Evolutionary conservation across 1,284 basidiomycete genomes (phyloP).

Genomic region (Vanrija sp.): DNA sequence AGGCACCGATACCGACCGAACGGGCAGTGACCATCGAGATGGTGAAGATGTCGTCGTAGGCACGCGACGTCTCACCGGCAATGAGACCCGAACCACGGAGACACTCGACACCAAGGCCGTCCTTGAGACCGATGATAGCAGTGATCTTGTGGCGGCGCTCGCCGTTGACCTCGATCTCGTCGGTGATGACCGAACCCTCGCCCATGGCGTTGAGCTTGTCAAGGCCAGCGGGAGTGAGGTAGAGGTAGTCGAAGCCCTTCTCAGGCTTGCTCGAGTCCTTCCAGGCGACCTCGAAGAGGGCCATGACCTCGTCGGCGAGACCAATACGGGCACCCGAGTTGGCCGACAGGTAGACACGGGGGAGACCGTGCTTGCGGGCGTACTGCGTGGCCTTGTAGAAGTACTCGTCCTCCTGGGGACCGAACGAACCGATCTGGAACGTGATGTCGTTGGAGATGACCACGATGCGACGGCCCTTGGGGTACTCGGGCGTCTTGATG

Average conservation of each 20-base stretch:
- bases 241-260: constrained; percentile 96
- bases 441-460: constrained; percentile 99
- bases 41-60: constrained; percentile 99
- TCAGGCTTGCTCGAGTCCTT: constrained; percentile 73
- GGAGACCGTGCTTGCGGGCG: constrained; percentile 80
- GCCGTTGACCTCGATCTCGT: constrained; percentile 79
- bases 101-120: constrained; percentile 97
- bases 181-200: constrained; percentile 70
- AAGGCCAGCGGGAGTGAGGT: constrained; percentile 81
- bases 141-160: constrained; percentile 90
- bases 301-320: constrained; percentile 85
- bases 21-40: constrained; percentile 98
- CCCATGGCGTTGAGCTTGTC: constrained; percentile 79
- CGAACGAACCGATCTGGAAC: constrained; percentile 97
- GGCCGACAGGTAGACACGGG: constrained; percentile 94
- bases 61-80: constrained; percentile 95
- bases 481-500: constrained; percentile 89
- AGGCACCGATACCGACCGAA: constrained; percentile 98
- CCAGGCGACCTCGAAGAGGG: constrained; percentile 90
- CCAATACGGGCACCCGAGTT: constrained; percentile 98
- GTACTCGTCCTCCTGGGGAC: constrained; percentile 91
- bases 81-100: constrained; percentile 95
- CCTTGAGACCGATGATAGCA: constrained; percentile 91
- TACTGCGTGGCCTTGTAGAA: constrained; percentile 94
- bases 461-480: constrained; percentile 78